These are phyloP conservation scores for Rhizopogon roseolus DNA, from an alignment of 768 basidiomycete genomes.

Conservation along the genomic window DNA sequence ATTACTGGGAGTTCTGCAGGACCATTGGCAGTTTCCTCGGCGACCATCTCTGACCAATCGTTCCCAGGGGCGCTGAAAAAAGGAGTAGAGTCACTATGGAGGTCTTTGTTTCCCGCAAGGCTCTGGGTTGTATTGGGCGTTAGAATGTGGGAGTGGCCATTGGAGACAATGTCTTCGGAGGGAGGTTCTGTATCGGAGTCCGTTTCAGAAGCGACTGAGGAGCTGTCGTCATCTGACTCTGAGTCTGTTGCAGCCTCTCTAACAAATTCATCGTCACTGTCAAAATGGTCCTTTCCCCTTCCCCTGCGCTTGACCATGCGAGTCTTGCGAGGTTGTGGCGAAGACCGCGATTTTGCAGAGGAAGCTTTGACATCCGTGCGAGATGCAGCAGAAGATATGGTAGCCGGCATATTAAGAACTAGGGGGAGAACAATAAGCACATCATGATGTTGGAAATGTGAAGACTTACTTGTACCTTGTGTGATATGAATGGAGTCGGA, in stretches of 20 bases:
- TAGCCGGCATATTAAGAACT: conserved; percentile 42
- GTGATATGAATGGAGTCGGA: conserved; percentile 24
- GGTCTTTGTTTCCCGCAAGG: conserved; percentile 34
- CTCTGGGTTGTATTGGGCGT: conserved; percentile 70
- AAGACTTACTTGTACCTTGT: conserved; percentile 30
- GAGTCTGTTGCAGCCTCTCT: conserved; percentile 70
- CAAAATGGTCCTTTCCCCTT: conserved; percentile 50
- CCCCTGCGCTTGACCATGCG: conserved; percentile 57
- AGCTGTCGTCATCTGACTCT: conserved; percentile 56
- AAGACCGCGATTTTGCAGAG: conserved; percentile 27
- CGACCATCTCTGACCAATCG: conserved; percentile 85
- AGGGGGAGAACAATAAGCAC: neutral
- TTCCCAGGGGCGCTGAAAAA: conserved; percentile 48
- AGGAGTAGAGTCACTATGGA: conserved; percentile 32
- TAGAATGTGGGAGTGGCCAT: conserved; percentile 47
- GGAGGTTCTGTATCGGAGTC: conserved; percentile 72
- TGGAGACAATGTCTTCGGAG: conserved; percentile 55
- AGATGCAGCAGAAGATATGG: conserved; percentile 29
- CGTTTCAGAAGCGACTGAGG: conserved; percentile 53
- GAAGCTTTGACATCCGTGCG: conserved; percentile 25
- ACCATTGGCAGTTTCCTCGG: conserved; percentile 62
- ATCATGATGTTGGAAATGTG: conserved; percentile 6
- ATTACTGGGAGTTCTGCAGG: conserved; percentile 71
- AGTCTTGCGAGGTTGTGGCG: conserved; percentile 28
- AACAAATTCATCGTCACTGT: conserved; percentile 76